These are phyloP conservation scores for Herpetomonas muscarum DNA, from an alignment of 208 protist species.

Conservation along the genomic window DNA sequence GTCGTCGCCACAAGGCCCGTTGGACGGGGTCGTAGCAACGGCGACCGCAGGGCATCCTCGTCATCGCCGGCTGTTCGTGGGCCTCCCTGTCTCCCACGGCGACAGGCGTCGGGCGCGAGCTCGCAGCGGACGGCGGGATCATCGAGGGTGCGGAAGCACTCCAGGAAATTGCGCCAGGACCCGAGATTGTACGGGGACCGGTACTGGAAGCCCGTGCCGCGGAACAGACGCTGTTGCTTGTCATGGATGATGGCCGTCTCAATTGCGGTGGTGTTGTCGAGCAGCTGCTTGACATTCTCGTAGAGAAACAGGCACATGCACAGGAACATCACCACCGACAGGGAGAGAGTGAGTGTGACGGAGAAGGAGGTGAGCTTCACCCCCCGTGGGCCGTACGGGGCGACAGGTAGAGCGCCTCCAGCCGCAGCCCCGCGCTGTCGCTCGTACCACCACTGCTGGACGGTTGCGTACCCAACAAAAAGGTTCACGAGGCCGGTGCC, in stretches of 20 bases:
- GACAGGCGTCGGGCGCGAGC: neutral
- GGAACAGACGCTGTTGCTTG: constrained; percentile 23
- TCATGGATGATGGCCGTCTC: constrained; percentile 42
- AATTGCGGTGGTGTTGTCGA: constrained; percentile 66
- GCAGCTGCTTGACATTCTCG: constrained; percentile 14
- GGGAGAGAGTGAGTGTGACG: constrained; percentile 21
- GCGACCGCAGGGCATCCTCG: neutral
- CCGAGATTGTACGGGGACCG: constrained; percentile 75
- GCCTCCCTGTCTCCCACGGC: neutral
- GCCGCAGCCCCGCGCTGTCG: neutral
- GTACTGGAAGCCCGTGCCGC: constrained; percentile 23
- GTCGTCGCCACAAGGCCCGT: neutral
- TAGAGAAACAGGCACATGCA: constrained; percentile 53
- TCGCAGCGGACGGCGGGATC: constrained; percentile 41
- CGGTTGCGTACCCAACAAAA: constrained; percentile 29
- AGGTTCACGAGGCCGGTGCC: constrained; percentile 20
- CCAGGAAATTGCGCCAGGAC: constrained; percentile 55
- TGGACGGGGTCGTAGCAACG: neutral
- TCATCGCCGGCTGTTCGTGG: neutral
- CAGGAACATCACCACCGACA: constrained; percentile 39
- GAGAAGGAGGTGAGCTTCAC: constrained; percentile 24
- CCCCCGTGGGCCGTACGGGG: constrained; percentile 26
- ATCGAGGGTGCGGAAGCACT: constrained; percentile 39
- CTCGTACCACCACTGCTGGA: constrained; percentile 21
- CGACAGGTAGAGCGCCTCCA: neutral